Evolutionary conservation across 768 basidiomycete genomes (phyloP).

Genomic region (Sistotremastrum niveocremeum): DNA sequence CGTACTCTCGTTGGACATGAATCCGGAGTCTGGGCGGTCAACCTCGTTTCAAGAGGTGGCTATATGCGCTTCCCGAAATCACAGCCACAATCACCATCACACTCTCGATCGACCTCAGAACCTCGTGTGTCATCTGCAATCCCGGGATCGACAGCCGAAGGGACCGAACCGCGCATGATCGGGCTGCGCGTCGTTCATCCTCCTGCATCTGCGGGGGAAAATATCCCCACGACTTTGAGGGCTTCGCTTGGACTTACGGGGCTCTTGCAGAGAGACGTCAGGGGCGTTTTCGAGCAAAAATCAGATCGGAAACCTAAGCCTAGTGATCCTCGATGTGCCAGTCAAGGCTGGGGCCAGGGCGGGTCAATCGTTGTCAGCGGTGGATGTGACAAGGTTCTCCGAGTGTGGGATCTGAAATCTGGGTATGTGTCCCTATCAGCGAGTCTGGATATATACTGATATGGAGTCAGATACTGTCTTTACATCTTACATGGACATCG

Average conservation of each 20-base stretch:
- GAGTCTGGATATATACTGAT: not conserved
- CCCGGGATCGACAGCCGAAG: not conserved
- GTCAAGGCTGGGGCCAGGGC: constrained; percentile 83
- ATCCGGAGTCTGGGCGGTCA: constrained; percentile 85
- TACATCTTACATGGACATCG: constrained; percentile 75
- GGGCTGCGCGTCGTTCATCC: too few relatives aligned
- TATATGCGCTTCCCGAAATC: constrained; percentile 1
- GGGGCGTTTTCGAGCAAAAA: constrained; percentile 2
- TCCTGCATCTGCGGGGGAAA: too few relatives aligned
- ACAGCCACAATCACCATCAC: too few relatives aligned
- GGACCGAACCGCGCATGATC: not conserved
- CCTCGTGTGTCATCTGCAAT: too few relatives aligned
- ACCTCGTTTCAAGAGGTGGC: constrained; percentile 61
- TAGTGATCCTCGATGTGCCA: constrained; percentile 47
- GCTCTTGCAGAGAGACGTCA: not conserved
- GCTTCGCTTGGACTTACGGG: not conserved
- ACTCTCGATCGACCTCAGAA: too few relatives aligned
- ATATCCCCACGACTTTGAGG: not conserved
- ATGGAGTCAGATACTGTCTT: constrained; percentile 39
- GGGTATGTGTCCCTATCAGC: constrained; percentile 38
- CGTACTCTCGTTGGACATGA: constrained; percentile 77
- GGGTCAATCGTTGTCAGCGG: constrained; percentile 77
- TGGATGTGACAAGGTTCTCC: constrained; percentile 84
- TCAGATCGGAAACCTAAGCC: constrained; percentile 17
- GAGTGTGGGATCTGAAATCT: constrained; percentile 82